Conservation (phyloP, 2,329 filamentous ascomycete species). For the Botrytis galanthina region DNA sequence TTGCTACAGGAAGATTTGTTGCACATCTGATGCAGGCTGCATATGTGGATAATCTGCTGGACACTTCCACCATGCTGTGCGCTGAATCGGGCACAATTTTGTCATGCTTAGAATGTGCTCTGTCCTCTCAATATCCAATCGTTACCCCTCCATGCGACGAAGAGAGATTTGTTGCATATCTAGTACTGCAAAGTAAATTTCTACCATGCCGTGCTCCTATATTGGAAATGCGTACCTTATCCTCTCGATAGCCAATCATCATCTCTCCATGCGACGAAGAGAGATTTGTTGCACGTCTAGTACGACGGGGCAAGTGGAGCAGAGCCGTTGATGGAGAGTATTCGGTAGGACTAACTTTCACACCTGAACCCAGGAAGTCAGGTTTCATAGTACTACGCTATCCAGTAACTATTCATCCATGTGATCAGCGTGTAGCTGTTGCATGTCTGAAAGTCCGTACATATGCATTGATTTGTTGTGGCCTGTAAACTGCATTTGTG, state of each 20-base stretch:
- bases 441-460: neutral
- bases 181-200: neutral
- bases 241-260: neutral
- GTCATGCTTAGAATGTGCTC: neutral
- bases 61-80: neutral
- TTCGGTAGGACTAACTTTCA: neutral
- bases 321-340: neutral
- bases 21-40: neutral
- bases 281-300: neutral
- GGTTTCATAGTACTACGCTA: neutral
- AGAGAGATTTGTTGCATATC: neutral
- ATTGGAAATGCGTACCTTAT: neutral
- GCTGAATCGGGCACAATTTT: neutral
- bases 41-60: neutral
- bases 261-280: neutral
- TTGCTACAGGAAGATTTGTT: neutral
- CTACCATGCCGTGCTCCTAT: neutral
- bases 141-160: accelerated
- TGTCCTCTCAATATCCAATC: neutral
- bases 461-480: neutral
- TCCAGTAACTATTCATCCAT: neutral
- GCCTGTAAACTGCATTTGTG: neutral
- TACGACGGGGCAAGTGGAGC: neutral
- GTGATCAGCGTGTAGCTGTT: neutral
- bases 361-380: neutral